Evolutionary conservation across 306 rosid genomes (phyloP).

Genomic region (Clitoria ternatea): DNA sequence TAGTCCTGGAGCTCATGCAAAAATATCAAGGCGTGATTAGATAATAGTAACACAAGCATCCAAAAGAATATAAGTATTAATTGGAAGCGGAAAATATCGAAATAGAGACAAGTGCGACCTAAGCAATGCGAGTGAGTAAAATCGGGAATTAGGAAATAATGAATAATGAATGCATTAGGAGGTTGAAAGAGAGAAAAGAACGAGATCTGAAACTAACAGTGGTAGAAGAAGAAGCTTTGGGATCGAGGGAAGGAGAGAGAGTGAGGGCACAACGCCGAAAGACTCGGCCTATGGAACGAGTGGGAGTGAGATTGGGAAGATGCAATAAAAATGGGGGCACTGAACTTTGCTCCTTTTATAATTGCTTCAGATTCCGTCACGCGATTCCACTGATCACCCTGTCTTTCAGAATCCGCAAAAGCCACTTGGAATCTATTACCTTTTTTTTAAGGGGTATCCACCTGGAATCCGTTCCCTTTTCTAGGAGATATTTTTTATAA

Average conservation of each 20-base stretch:
- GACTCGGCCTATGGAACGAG: not conserved
- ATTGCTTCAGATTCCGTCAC: slow-evolving; percentile 2
- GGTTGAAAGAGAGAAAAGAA: not conserved
- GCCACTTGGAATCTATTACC: too few relatives aligned
- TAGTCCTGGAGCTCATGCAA: not conserved
- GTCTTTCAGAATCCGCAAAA: too few relatives aligned
- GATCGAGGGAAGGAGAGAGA: not conserved
- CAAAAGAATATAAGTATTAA: too few relatives aligned
- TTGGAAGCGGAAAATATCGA: not conserved
- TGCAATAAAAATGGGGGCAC: not conserved
- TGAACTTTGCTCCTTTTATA: not conserved
- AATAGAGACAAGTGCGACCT: not conserved
- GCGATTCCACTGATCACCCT: slow-evolving; percentile 14
- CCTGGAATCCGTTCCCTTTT: too few relatives aligned
- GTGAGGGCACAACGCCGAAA: not conserved
- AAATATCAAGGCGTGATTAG: not conserved
- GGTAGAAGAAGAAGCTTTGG: not conserved
- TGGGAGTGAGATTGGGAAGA: not conserved
- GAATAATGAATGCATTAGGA: not conserved
- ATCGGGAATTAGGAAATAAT: not conserved
- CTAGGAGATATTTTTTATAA: too few relatives aligned
- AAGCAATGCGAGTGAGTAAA: not conserved
- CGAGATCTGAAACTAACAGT: slow-evolving; percentile 21
- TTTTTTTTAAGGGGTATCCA: too few relatives aligned
- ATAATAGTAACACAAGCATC: too few relatives aligned